phyloP scores from a whole-genome alignment of 306 rosid genomes.

The Acacia confusa region DNA sequence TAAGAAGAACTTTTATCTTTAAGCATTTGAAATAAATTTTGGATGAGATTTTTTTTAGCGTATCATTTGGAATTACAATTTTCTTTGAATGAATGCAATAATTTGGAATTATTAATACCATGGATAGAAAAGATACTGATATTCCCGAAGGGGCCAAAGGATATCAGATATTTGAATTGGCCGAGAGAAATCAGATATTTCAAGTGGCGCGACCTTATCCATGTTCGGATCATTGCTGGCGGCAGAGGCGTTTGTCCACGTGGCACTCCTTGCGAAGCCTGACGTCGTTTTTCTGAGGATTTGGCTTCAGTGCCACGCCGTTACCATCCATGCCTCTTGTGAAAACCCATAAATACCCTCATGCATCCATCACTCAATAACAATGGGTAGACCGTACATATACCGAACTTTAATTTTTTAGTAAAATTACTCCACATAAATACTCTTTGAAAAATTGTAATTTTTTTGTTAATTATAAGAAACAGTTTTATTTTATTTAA shows the following conservation, averaged over 20 bases:
- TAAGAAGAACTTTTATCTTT: not conserved
- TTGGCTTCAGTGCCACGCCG: not conserved
- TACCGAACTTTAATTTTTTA: not conserved
- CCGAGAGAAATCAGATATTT: not conserved
- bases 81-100: too few relatives aligned
- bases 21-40: not conserved
- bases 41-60: not conserved
- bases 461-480: too few relatives aligned
- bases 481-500: too few relatives aligned
- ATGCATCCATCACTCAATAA: not conserved
- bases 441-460: too few relatives aligned
- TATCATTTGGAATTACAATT: too few relatives aligned
- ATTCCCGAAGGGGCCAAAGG: not conserved
- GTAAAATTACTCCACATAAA: too few relatives aligned
- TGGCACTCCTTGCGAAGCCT: constrained; percentile 33
- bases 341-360: constrained; percentile 36
- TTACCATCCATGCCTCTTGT: not conserved
- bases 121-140: not conserved
- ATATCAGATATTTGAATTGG: not conserved
- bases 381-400: too few relatives aligned
- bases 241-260: constrained; percentile 31
- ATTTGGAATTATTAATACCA: too few relatives aligned
- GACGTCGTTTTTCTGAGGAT: constrained; percentile 16
- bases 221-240: constrained; percentile 27
- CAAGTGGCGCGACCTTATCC: constrained; percentile 40